Conservation (phyloP, 495 filamentous ascomycete species). For the Evernia prunastri region DNA sequence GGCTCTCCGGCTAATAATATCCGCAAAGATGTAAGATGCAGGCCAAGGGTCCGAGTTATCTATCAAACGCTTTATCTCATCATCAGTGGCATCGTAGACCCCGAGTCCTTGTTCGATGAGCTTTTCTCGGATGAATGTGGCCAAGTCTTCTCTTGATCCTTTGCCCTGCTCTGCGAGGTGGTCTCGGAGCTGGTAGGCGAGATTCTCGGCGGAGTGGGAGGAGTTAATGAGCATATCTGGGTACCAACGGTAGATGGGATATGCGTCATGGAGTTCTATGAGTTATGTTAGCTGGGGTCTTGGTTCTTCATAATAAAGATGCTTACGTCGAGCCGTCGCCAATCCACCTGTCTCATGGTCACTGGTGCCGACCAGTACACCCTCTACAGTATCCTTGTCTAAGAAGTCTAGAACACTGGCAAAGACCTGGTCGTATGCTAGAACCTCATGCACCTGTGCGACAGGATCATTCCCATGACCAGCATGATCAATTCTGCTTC, state of each 20-base stretch:
- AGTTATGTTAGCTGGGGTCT: conserved; percentile 28
- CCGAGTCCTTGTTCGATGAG: conserved; percentile 64
- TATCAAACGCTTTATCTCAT: conserved; percentile 64
- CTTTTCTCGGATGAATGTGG: conserved; percentile 51
- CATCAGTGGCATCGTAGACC: conserved; percentile 62
- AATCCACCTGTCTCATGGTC: conserved; percentile 96
- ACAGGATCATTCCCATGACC: conserved; percentile 93
- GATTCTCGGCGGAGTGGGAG: conserved; percentile 67
- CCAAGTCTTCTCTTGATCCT: conserved; percentile 36
- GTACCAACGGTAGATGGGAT: conserved; percentile 82
- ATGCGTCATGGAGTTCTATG: conserved; percentile 52
- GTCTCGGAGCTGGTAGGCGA: conserved; percentile 50
- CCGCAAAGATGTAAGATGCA: conserved; percentile 59
- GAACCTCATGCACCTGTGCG: conserved; percentile 88
- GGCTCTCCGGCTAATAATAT: conserved; percentile 78
- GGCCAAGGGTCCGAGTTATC: conserved; percentile 40
- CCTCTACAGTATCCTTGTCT: conserved; percentile 61
- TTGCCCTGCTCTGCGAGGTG: conserved; percentile 41
- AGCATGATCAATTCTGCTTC: conserved; percentile 91
- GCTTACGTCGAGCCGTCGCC: conserved; percentile 65
- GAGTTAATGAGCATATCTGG: conserved; percentile 75
- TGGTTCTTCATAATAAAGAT: conserved; percentile 15
- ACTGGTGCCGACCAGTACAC: conserved; percentile 78
- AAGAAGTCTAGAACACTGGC: conserved; percentile 77
- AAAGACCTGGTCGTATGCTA: conserved; percentile 87